Evolutionary conservation across 768 basidiomycete species (phyloP), one percentile per base, ranked within the genome.

Genomic region (Filobasidium floriforme): DNA sequence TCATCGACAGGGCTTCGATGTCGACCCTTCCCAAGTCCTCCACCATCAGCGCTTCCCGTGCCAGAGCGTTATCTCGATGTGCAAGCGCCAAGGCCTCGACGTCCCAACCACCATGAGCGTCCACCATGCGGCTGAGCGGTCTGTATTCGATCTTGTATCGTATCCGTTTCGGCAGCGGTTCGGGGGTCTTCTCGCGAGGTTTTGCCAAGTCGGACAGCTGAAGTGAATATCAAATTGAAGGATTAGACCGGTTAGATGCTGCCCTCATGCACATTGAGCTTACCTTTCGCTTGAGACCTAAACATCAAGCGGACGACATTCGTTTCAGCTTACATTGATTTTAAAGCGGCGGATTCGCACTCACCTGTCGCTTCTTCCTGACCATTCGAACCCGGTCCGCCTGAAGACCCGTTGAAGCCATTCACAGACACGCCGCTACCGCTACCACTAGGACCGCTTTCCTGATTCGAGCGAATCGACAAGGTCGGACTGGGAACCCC

Each of bases 1-100:
- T 89, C 88, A 99, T 87, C n/a, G 87, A 87, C 60, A 99, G 82
- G n/a, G 86, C 86, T 73, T 96, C 92, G 66, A 97, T 86, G 72
- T 98, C 93, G 60, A 94, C 85, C 9, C 82, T 83, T 24, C 90
- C 92, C 86, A 92, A 90, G 62, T 93, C 90, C 10, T 69, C 66
- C 18, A 70, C 66, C 12, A 63, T 54, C 2, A 67, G 65, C 5
- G 32, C 22, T 22, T 60, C 51, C 15, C 70, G 74, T 7, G 71
- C 70, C 61, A 83, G 81, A 55, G 84, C 81, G n/a, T 78, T 46
- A 40, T 81, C 76, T 19, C 82, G 73, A 63, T 84, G 82, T 71
- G 90, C 89, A 14, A 82, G 80, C 61, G 88, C 85, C 63, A 94
- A 79, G 12, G 80, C 70, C 59, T 85, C 83, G 41, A 92, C 74